Conservation (phyloP, 176 grass and related monocot species). For the Chrysopogon serrulatus region DNA sequence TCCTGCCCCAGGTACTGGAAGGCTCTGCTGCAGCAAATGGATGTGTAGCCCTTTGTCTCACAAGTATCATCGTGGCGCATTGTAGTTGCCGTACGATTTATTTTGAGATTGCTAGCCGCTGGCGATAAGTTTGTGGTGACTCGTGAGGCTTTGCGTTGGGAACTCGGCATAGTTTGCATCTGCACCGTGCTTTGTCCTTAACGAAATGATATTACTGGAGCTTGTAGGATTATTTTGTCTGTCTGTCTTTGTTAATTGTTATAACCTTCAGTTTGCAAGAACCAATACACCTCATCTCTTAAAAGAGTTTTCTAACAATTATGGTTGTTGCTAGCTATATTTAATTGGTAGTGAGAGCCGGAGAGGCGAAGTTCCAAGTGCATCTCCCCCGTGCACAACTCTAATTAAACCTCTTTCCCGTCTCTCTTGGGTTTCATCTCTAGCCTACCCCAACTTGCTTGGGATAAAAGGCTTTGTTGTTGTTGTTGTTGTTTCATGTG, state of each 20-base stretch:
- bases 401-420: too few species aligned
- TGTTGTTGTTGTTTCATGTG: too few species aligned
- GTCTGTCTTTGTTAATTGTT: background rate
- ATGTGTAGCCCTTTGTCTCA: constrained; percentile 18
- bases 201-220: background rate
- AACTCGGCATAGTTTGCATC: background rate
- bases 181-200: background rate
- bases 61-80: background rate
- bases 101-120: background rate
- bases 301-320: background rate
- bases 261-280: background rate
- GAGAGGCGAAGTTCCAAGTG: background rate
- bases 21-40: constrained; percentile 36
- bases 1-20: constrained; percentile 85
- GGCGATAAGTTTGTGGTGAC: background rate
- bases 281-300: background rate
- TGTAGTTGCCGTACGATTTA: background rate
- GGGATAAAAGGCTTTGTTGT: too few species aligned
- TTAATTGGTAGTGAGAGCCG: background rate
- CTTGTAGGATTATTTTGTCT: background rate
- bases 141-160: background rate
- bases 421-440: too few species aligned
- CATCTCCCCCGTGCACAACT: too few species aligned
- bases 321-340: background rate
- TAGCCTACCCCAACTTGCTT: too few species aligned